phyloP scores from a whole-genome alignment of 257 asterid species.

The Fraxinus pennsylvanica region DNA sequence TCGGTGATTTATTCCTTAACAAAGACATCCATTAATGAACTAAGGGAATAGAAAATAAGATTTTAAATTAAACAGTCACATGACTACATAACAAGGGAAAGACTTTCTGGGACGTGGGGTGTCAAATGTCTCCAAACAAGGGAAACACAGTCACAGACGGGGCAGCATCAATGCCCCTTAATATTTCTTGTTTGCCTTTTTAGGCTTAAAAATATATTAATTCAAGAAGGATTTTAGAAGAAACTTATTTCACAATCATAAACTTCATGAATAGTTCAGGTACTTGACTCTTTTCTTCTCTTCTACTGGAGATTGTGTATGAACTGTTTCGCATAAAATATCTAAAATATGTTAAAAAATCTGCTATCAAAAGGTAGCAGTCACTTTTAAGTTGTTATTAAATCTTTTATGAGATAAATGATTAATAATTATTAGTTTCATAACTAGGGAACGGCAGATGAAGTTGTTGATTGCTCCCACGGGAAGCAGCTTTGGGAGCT shows the following conservation, averaged over 20 bases:
- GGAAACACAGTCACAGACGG: not conserved
- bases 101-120: not conserved
- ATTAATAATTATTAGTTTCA: slow-evolving; percentile 16
- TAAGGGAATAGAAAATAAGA: not conserved
- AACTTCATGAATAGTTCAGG: not conserved
- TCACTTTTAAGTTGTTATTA: not conserved
- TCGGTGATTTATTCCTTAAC: too few relatives aligned
- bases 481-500: slow-evolving; percentile 93
- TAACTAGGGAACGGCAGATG: slow-evolving; percentile 87
- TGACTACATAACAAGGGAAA: not conserved
- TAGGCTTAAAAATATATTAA: not conserved
- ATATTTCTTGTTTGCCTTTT: not conserved
- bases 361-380: not conserved
- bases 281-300: not conserved
- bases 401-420: slow-evolving; percentile 17
- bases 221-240: not conserved
- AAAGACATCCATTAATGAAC: not conserved
- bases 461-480: slow-evolving; percentile 88
- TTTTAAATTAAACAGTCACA: not conserved
- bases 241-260: not conserved
- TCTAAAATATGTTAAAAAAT: not conserved
- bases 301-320: slow-evolving; percentile 1
- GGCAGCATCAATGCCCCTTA: not conserved
- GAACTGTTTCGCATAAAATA: not conserved
- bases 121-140: not conserved